These are phyloP conservation scores for Candida sanyaensis DNA, from an alignment of 1,139 yeast genomes.

Conservation along the genomic window DNA sequence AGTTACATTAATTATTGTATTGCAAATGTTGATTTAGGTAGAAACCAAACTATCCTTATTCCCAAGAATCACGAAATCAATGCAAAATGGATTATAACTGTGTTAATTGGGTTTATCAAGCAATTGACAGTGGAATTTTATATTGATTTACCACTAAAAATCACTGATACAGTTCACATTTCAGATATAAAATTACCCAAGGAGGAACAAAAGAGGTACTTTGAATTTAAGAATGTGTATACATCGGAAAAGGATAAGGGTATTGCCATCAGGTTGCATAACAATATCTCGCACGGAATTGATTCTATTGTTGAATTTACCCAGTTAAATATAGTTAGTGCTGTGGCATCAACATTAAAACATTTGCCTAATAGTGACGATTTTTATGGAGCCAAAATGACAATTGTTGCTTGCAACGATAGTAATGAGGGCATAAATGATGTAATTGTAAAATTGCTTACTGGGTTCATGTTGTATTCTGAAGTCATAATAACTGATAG, in stretches of 20 bases:
- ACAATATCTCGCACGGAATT: constrained; percentile 14
- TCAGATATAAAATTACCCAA: constrained; percentile 1
- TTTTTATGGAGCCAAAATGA: constrained; percentile 39
- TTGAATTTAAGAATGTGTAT: constrained; percentile 28
- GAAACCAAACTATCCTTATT: constrained; percentile 7
- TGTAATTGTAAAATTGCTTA: constrained; percentile 31
- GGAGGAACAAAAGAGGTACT: constrained; percentile 12
- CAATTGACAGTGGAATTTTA: constrained; percentile 16
- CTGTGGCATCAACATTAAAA: constrained; percentile 62
- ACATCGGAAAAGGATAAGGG: constrained; percentile 39
- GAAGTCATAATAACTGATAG: constrained; percentile 5
- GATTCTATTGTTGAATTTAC: constrained; percentile 42
- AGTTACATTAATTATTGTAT: constrained; percentile 25
- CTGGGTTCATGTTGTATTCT: constrained; percentile 24
- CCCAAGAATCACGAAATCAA: constrained; percentile 7
- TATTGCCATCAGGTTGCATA: constrained; percentile 28
- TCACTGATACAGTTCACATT: constrained; percentile 1
- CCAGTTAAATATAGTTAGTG: constrained; percentile 63
- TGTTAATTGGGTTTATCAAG: constrained; percentile 15
- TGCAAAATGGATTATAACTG: constrained; percentile 12
- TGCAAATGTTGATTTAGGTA: neutral
- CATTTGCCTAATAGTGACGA: constrained; percentile 56
- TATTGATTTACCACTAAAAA: constrained; percentile 5
- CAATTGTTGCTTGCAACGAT: constrained; percentile 31
- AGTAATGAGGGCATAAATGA: constrained; percentile 25